Percentiles rank a stretch among this genome's conserved stretches.
Conservation (phyloP, 2,329 filamentous ascomycete genomes). For the Nemania abortiva region DNA sequence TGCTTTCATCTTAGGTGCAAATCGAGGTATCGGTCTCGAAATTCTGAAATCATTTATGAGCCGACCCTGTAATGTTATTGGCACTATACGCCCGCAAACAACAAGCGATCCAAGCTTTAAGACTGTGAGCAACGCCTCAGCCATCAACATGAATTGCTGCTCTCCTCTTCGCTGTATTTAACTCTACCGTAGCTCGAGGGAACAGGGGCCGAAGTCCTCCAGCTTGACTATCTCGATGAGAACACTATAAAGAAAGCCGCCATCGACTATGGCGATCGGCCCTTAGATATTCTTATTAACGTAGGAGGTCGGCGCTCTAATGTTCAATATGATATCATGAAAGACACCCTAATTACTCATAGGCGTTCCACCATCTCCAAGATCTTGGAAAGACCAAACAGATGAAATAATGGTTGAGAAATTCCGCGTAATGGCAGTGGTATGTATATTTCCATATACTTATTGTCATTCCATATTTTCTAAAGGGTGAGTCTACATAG, state of each 20-base stretch:
- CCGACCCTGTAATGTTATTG: not conserved
- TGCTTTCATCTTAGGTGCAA: not conserved
- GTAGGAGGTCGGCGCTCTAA: not conserved
- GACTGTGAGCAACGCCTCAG: not conserved
- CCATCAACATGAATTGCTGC: not conserved
- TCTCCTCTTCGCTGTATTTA: not conserved
- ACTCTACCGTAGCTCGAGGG: not conserved
- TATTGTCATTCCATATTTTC: not conserved
- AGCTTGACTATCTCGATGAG: constrained; percentile 13
- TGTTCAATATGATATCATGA: not conserved
- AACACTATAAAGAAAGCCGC: constrained; percentile 3
- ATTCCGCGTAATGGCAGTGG: constrained; percentile 5
- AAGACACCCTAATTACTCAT: constrained; percentile 3
- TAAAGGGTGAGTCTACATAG: not conserved
- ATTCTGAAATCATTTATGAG: not conserved
- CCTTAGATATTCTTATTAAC: constrained; percentile 12
- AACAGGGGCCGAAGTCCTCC: not conserved
- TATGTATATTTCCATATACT: not conserved
- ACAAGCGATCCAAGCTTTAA: not conserved
- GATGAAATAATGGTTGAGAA: constrained; percentile 5
- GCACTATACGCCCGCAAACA: constrained; percentile 1
- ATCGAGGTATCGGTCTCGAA: constrained; percentile 2
- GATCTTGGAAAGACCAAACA: not conserved
- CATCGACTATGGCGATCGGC: constrained; percentile 7
- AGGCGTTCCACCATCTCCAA: constrained; percentile 1